Base-by-base conservation (phyloP, 805 yeast species). In the Dipodascus albidus region DNA sequence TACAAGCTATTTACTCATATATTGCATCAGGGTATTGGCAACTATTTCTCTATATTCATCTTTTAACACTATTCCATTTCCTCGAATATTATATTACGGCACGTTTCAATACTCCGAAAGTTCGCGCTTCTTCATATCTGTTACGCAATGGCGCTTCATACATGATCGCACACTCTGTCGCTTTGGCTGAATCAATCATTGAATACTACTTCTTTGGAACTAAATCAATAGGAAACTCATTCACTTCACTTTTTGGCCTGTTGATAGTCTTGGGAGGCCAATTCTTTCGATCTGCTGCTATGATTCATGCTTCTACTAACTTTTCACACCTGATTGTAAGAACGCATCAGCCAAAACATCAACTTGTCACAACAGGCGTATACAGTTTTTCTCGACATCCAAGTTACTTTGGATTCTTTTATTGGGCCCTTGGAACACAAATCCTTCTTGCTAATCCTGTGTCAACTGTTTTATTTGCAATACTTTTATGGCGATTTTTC, bases 401-500 rank as follows among this genome's bases (percentile, higher is more conserved):
- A 3, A 83, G 95, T 50, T 93, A 93, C 67, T 76, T 81, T 44
- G 99, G 97, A 0, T 93, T 85, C 66, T 90, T 81, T 63, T 81
- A 88, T 79, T 93, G 98, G 97, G 91, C 95, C 14, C 59, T 90
- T 2, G 97, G 97, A 0, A 74, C 88, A 1, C 96, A 91, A 64
- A 22, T 93, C 49, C 58, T 83, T 55, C 67, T 91, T 54, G 68
- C 80, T 48, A 93, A 89, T 67, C 81, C 85, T 3, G 49, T 87
- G 0, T 74, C 88, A 1, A 61, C 78, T 1, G 50, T 73, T 1
- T 70, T 75, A 0, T 93, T 89, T 56, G 61, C 74, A 0, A 58
- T 67, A n/a, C 76, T 81, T 2, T 70, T 93, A 20, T 81, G 82
- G 77, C 61, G 66, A 33, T 93, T 93, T 63, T 93, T 93, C 71